phyloP scores from a whole-genome alignment of 768 basidiomycete species.

The Collybia sp. region DNA sequence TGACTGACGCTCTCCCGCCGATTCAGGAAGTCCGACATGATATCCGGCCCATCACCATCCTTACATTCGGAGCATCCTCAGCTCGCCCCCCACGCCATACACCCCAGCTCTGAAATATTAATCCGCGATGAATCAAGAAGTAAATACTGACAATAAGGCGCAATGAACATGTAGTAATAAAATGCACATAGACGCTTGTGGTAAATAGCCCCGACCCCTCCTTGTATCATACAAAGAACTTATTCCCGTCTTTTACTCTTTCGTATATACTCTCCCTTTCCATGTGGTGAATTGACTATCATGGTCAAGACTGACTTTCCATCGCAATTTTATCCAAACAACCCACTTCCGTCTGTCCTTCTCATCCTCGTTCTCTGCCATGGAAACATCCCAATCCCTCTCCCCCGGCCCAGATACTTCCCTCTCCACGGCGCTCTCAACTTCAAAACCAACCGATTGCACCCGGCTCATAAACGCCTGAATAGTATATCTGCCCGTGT shows the following conservation, averaged over 20 bases:
- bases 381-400: slow-evolving; percentile 48
- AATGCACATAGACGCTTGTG: not conserved
- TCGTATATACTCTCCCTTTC: not conserved
- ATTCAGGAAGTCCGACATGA: slow-evolving; percentile 33
- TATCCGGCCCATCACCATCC: slow-evolving; percentile 35
- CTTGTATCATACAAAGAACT: not conserved
- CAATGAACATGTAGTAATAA: no score
- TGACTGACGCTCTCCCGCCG: slow-evolving; percentile 1
- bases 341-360: slow-evolving; percentile 56
- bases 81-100: slow-evolving; percentile 20
- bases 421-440: slow-evolving; percentile 44
- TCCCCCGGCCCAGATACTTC: slow-evolving; percentile 31
- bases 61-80: slow-evolving; percentile 39
- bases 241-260: not conserved
- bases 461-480: slow-evolving; percentile 49
- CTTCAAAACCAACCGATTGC: slow-evolving; percentile 33
- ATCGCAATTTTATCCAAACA: slow-evolving; percentile 58
- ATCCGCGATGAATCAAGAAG: no score
- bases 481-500: slow-evolving; percentile 73
- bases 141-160: no score
- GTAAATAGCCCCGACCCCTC: not conserved
- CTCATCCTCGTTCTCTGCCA: slow-evolving; percentile 63
- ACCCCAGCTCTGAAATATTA: slow-evolving; percentile 5
- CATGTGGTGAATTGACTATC: not conserved
- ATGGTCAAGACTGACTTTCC: slow-evolving; percentile 21